Percentiles rank a stretch among this genome's conserved stretches.
phyloP scores from a whole-genome alignment of 257 asterid species.

The Prunella vulgaris region DNA sequence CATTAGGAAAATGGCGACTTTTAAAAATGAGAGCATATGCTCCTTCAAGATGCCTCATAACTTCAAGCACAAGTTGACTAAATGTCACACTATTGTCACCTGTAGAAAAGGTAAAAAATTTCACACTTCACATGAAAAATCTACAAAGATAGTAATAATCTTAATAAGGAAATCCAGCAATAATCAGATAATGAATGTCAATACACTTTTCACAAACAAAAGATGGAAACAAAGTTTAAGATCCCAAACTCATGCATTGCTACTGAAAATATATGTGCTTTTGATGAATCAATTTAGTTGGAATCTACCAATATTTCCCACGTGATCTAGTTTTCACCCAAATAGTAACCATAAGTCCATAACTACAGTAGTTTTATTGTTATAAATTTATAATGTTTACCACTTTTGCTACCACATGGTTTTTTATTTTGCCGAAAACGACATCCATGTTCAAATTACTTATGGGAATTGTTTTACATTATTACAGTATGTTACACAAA shows the following conservation, averaged over 20 bases:
- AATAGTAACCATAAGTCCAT: no score
- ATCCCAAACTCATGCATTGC: neutral
- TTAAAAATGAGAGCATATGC: conserved; percentile 98
- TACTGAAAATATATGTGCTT: neutral
- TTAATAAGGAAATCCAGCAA: neutral
- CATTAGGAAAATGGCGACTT: conserved; percentile 90
- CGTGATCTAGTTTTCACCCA: neutral
- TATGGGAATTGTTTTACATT: neutral
- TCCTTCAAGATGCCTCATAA: conserved; percentile 97
- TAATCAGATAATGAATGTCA: neutral
- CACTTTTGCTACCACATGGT: neutral
- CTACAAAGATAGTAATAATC: neutral
- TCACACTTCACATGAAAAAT: neutral
- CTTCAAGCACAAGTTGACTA: conserved; percentile 97
- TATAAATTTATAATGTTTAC: neutral
- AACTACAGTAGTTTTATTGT: no score
- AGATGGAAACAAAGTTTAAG: neutral
- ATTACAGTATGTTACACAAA: neutral
- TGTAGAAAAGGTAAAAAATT: conserved; percentile 16
- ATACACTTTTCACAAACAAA: neutral
- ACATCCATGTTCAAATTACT: neutral
- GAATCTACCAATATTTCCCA: neutral
- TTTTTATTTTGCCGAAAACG: neutral
- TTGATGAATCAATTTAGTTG: neutral
- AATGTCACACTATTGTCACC: conserved; percentile 82